Evolutionary conservation across 2,329 filamentous ascomycete genomes (phyloP).

Genomic region (Sporothrix phasma): DNA sequence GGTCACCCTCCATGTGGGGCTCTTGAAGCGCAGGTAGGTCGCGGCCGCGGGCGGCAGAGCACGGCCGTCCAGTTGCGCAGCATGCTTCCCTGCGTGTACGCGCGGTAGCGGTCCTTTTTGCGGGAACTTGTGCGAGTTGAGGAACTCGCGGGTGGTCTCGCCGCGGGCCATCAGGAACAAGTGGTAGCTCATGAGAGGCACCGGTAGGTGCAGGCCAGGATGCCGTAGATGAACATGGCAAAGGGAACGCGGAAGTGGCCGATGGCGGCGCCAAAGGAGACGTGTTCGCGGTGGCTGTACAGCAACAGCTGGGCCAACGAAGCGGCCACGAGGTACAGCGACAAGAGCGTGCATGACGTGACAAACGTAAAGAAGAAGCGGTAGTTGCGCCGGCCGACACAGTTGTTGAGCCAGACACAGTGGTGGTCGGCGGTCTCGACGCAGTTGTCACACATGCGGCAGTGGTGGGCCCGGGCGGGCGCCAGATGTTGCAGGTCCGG

Average conservation of each 20-base stretch:
- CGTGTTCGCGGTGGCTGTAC: slow-evolving; percentile 52
- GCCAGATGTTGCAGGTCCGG: slow-evolving; percentile 95
- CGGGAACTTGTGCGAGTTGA: slow-evolving; percentile 93
- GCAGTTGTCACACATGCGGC: slow-evolving; percentile 92
- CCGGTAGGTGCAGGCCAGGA: slow-evolving; percentile 70
- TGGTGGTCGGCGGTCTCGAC: slow-evolving; percentile 96
- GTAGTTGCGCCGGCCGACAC: slow-evolving; percentile 92
- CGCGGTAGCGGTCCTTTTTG: slow-evolving; percentile 81
- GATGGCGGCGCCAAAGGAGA: slow-evolving; percentile 61
- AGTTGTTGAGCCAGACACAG: slow-evolving; percentile 99
- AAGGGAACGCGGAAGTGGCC: slow-evolving; percentile 68
- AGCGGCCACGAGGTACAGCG: slow-evolving; percentile 64
- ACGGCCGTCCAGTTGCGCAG: slow-evolving; percentile 74
- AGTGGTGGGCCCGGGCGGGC: slow-evolving; percentile 94
- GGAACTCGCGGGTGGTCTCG: slow-evolving; percentile 91
- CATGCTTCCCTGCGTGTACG: slow-evolving; percentile 70
- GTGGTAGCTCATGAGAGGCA: slow-evolving; percentile 78
- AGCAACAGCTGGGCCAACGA: slow-evolving; percentile 72
- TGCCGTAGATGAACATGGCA: slow-evolving; percentile 76
- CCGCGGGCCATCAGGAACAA: slow-evolving; percentile 82
- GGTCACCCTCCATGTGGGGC: slow-evolving; percentile 69
- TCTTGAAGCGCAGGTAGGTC: slow-evolving; percentile 83
- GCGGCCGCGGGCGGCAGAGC: slow-evolving; percentile 70
- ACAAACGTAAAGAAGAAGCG: slow-evolving; percentile 96
- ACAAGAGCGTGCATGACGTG: slow-evolving; percentile 63